Percentiles rank a stretch among this genome's conserved stretches.
Evolutionary conservation across 2,329 filamentous ascomycete species (phyloP).

Genomic region (Fusarium beomiforme): DNA sequence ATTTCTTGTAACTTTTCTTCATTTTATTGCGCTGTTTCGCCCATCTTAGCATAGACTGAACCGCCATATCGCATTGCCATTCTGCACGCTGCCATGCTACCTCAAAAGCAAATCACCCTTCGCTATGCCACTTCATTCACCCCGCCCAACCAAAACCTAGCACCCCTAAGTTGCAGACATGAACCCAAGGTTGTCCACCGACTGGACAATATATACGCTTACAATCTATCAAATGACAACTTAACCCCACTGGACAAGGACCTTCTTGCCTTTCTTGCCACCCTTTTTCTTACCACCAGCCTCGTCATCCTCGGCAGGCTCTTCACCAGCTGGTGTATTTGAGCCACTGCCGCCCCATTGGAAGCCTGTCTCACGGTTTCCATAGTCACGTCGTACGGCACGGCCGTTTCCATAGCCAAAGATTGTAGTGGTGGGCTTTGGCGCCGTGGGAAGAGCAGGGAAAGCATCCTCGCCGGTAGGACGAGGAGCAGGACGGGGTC

Average conservation of each 20-base stretch:
- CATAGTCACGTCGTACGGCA: conserved; percentile 64
- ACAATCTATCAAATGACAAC: background rate
- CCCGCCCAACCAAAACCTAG: background rate
- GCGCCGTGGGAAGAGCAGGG: conserved; percentile 81
- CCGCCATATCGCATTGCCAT: background rate
- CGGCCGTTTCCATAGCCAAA: conserved; percentile 67
- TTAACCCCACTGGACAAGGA: conserved; percentile 70
- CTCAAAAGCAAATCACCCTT: background rate
- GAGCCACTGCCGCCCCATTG: conserved; percentile 56
- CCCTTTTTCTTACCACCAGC: conserved; percentile 62
- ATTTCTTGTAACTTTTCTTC: no score
- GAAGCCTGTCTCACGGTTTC: conserved; percentile 60
- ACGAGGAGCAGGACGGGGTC: conserved; percentile 29
- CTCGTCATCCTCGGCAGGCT: conserved; percentile 42
- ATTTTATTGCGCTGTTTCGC: no score
- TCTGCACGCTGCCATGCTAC: background rate
- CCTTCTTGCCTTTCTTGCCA: conserved; percentile 68
- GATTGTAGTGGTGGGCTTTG: conserved; percentile 72
- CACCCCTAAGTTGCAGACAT: background rate
- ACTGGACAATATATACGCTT: background rate
- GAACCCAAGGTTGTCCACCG: background rate
- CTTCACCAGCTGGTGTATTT: conserved; percentile 41
- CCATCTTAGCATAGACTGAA: no score
- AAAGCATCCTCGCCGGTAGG: conserved; percentile 70
- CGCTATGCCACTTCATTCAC: background rate